phyloP scores from a whole-genome alignment of 495 filamentous ascomycete genomes.

The Penicillium maclennaniae region DNA sequence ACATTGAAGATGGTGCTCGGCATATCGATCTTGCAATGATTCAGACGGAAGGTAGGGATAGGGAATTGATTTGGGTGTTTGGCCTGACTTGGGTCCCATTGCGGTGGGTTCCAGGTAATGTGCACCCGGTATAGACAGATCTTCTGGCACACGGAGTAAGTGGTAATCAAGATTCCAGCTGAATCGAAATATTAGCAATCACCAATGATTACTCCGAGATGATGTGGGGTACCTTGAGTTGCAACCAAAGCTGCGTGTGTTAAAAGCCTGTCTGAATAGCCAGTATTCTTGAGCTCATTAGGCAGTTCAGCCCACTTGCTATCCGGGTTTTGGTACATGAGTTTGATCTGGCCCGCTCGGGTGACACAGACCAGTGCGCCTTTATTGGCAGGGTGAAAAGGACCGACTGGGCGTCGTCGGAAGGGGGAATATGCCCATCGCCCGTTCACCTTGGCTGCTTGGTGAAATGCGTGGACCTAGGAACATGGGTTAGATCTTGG shows the following conservation, averaged over 20 bases:
- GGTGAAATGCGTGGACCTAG: constrained; percentile 50
- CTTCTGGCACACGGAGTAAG: constrained; percentile 63
- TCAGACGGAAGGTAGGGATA: constrained; percentile 41
- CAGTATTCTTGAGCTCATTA: constrained; percentile 65
- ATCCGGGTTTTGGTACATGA: constrained; percentile 68
- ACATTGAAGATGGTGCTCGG: constrained; percentile 31
- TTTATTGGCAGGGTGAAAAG: constrained; percentile 64
- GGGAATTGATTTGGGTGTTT: constrained; percentile 37
- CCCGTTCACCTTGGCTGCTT: constrained; percentile 46
- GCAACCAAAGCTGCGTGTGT: constrained; percentile 78
- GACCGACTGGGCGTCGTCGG: constrained; percentile 52
- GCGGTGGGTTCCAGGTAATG: constrained; percentile 45
- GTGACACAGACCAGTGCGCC: constrained; percentile 69
- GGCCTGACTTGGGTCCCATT: constrained; percentile 35
- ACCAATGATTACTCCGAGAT: neutral
- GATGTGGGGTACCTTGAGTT: constrained; percentile 53
- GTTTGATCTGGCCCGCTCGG: constrained; percentile 60
- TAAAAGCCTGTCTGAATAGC: constrained; percentile 63
- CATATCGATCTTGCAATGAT: constrained; percentile 40
- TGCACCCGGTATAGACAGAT: constrained; percentile 58
- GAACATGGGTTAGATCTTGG: neutral
- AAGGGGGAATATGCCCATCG: constrained; percentile 51
- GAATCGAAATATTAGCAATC: neutral
- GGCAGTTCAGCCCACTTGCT: constrained; percentile 62
- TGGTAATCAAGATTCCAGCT: constrained; percentile 60